Evolutionary conservation across 1,139 yeast species (phyloP), one percentile per base, ranked within the genome.

Genomic region (Saccharomyces hybrid): DNA sequence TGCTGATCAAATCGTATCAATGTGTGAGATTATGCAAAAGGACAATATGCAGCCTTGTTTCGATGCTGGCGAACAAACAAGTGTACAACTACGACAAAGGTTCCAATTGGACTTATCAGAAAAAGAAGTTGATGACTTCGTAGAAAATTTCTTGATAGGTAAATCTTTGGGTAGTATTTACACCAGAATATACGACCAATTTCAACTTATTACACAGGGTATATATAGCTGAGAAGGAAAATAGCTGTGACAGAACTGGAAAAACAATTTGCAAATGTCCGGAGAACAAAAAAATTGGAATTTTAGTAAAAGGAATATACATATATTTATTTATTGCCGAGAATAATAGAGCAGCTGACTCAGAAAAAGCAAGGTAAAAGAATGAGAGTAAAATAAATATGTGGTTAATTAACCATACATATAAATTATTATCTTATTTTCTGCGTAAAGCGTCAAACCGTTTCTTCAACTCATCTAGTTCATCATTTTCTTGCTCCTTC

Each of bases 1-100:
- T 57, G 80, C 88, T 9, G 90, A 86, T 49, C 87, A 84, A 54
- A 73, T 93, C 14, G 78, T 91, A 1, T 80, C 84, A 42, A 80
- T 93, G 75, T 97, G 95, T 52, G 96, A 89, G 59, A 75, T 93
- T 63, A 93, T 93, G 99, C 96, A 88, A 65, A 85, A 85, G 59
- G 97, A 91, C 59, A 89, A 97, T 2, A 79, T 77, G 52, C 77
- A 93, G 52, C 98, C 99, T 0, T 93, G 99, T 67, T 93, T 93
- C 73, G 84, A 84, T 53, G 87, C 87, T 49, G 97, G 97, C 0
- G 86, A 82, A 1, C 84, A 86, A 50, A 90, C 98, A 0, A 84
- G 95, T 53, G 80, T 83, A 7, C 83, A 87, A 57, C 71, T 93
- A 55, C 79, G 80, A 54, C 97, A 89, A 67, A 77, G 99, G 63